Base-by-base conservation (phyloP, 257 asterid genomes). In the Solanum bulbocastanum region DNA sequence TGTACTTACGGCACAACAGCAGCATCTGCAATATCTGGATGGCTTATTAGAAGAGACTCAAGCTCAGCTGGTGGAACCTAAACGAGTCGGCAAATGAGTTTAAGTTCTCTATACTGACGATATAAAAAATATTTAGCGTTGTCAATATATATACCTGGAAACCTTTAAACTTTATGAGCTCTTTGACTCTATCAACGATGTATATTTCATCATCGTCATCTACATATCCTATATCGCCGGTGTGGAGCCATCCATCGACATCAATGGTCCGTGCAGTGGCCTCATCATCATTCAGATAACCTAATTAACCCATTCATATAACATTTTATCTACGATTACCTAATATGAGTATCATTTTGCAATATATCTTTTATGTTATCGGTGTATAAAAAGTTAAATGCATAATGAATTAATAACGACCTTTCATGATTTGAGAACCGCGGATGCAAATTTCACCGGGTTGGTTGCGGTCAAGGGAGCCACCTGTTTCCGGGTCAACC, bases 21-120 rank as follows among this genome's bases (percentile, higher is more conserved):
- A 18, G 98, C 99, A 87, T 96, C 99, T 18, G 96, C 93, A 68
- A 96, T 93, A 32, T 87, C 79, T 14, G 95, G 89, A 90, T 96
- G 98, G 91, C 92, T 90, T 23, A 96, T 44, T 10, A 96, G 96
- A 88, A 96, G 98, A 18, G 96, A 96, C 93, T 96, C 99, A 46
- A 96, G 92, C 90, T 96, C 99, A 16, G 99, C 99, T 3, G 99
- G 99, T 46, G 99, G 98, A 42, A 96, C 99, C 96, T 94, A 81
- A 36, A 68, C 27, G 5, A 73, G 36, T 3, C 1, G 22, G 7
- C 30, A 10, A 10, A 35, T 9, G 5, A 73, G 5, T 66, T 49
- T 18, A 83, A 66, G 13, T 22, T 56, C 13, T 14, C 83, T 73
- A 12, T 0, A 73, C 3, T 0, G 2, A 73, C 0, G 3, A 10